Percentiles rank a stretch among this genome's conserved stretches.
These are phyloP conservation scores for Yamagishiella unicocca DNA, from an alignment of 139 green algal species.

Conservation along the genomic window DNA sequence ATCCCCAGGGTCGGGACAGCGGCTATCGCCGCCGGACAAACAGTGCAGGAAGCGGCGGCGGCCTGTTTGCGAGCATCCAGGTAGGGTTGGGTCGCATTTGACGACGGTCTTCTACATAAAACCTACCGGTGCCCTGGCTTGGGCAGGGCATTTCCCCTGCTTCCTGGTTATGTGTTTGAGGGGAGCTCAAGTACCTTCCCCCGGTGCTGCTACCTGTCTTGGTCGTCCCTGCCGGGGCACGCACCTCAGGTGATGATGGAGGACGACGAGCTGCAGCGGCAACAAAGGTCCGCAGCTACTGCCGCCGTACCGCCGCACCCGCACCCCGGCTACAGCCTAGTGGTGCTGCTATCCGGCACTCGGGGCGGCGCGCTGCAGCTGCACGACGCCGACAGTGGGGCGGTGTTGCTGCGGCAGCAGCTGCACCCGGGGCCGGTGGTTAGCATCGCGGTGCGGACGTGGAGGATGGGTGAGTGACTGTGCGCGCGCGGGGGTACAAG, in stretches of 20 bases:
- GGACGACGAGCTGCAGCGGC: neutral
- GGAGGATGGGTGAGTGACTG: slow-evolving; percentile 32
- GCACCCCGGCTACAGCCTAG: slow-evolving; percentile 15
- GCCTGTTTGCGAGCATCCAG: slow-evolving; percentile 32
- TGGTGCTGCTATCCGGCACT: slow-evolving; percentile 71
- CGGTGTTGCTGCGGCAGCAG: slow-evolving; percentile 72
- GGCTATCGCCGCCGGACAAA: neutral
- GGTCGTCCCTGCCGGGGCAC: too few species aligned
- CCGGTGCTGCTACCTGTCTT: too few species aligned
- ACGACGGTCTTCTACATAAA: too few species aligned
- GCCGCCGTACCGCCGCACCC: neutral
- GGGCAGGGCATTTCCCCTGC: too few species aligned
- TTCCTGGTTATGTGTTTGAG: too few species aligned
- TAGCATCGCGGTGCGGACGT: slow-evolving; percentile 29
- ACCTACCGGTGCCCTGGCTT: too few species aligned
- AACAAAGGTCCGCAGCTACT: neutral
- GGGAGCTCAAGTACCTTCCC: too few species aligned
- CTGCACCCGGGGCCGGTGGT: slow-evolving; percentile 49
- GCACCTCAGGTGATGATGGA: slow-evolving; percentile 25
- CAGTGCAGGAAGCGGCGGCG: neutral
- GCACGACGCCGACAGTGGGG: slow-evolving; percentile 48
- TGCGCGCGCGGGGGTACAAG: too few species aligned
- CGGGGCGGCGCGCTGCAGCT: slow-evolving; percentile 72
- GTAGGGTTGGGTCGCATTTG: too few species aligned
- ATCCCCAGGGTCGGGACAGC: neutral